A percentile compares a stretch with the other conserved stretches of the same genome.
phyloP scores from a whole-genome alignment of 108 stramenopile species.

The Halocafeteria seosinensis region DNA sequence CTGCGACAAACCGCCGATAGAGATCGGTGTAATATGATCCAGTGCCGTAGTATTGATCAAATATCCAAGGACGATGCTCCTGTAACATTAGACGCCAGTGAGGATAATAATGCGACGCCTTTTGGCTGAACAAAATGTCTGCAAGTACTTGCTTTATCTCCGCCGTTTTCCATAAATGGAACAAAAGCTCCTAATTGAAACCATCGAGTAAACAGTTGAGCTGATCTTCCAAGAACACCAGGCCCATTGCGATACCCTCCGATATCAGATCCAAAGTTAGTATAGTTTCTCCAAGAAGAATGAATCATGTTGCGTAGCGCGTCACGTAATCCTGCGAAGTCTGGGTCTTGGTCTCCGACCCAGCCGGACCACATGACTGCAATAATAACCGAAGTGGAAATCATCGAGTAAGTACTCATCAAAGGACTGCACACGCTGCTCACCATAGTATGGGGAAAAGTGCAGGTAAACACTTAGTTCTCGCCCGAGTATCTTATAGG shows the following conservation, averaged over 20 bases:
- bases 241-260: conserved; percentile 8
- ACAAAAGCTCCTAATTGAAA: conserved; percentile 1
- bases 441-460: conserved; percentile 8
- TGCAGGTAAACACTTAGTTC: conserved; percentile 1
- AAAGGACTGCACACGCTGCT: no score
- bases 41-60: neutral
- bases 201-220: conserved; percentile 8
- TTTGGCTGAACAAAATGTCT: no score
- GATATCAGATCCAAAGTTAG: conserved; percentile 14
- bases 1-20: neutral
- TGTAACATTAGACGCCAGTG: no score
- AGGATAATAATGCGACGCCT: no score
- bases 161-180: conserved; percentile 19
- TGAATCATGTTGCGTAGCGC: conserved; percentile 13
- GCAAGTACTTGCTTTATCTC: no score
- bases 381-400: no score
- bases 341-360: conserved; percentile 20
- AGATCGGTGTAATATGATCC: neutral
- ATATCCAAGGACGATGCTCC: conserved; percentile 2
- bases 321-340: conserved; percentile 5
- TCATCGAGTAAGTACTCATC: no score
- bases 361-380: conserved; percentile 15
- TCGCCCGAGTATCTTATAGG: neutral
- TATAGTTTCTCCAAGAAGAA: conserved; percentile 7
- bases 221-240: neutral